A percentile compares a stretch with the other conserved stretches of the same genome.
Evolutionary conservation across 2,329 filamentous ascomycete genomes (phyloP).

Genomic region (Fusarium hainanense): DNA sequence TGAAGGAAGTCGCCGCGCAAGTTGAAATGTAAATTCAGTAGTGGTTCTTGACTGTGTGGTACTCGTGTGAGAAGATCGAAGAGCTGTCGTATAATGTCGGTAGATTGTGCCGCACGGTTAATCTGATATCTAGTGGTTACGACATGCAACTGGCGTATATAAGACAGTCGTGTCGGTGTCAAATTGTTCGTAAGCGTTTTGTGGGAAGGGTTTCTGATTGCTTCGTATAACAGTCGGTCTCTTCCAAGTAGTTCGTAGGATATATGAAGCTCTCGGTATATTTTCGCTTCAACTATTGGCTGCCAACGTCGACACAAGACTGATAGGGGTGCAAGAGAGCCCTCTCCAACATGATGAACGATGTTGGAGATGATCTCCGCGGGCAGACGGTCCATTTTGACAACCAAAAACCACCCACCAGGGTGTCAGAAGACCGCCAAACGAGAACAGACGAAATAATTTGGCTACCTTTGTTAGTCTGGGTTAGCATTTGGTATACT

Average conservation of each 20-base stretch:
- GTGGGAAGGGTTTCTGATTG: not conserved
- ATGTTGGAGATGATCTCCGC: slow-evolving; percentile 13
- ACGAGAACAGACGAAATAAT: accelerated
- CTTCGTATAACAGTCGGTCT: no score
- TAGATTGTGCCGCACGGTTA: no score
- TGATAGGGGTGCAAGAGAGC: not conserved
- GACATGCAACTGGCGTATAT: not conserved
- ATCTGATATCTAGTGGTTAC: no score
- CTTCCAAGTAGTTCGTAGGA: no score
- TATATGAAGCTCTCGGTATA: not conserved
- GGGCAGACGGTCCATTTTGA: not conserved
- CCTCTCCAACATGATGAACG: not conserved
- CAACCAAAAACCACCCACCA: not conserved
- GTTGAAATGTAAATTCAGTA: not conserved
- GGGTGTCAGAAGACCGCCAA: not conserved
- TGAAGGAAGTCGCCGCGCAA: no score
- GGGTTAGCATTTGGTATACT: accelerated
- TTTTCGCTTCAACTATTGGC: not conserved
- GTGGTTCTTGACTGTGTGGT: not conserved
- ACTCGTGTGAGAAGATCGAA: not conserved
- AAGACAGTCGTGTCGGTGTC: not conserved
- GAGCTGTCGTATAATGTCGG: not conserved
- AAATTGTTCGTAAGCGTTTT: accelerated
- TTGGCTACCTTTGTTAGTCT: accelerated
- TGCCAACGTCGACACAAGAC: not conserved